These are phyloP conservation scores for Zygnema circumcarinatum DNA, from an alignment of 139 green algal genomes.

Conservation along the genomic window DNA sequence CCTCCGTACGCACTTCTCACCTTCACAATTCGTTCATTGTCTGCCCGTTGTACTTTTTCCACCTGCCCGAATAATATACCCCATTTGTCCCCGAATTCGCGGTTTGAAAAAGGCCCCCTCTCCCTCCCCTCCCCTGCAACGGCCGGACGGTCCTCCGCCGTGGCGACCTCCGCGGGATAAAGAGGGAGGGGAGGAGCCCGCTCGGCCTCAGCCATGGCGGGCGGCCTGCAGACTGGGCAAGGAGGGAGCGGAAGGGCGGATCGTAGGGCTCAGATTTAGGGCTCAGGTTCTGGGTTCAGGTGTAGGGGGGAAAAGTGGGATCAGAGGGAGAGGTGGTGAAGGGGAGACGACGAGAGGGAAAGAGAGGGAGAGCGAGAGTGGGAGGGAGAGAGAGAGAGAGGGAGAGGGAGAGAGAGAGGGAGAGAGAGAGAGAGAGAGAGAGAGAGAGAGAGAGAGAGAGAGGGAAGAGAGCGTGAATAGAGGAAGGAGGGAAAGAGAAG, in stretches of 20 bases:
- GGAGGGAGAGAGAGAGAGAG: too few species aligned
- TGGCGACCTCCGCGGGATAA: background rate
- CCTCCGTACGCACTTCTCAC: too few species aligned
- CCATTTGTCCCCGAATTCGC: too few species aligned
- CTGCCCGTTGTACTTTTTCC: too few species aligned
- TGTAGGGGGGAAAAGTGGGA: background rate
- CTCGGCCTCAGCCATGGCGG: background rate
- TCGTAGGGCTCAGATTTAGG: too few species aligned
- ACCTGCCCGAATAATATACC: too few species aligned
- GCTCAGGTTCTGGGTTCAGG: too few species aligned
- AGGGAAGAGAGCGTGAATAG: background rate
- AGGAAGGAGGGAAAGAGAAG: background rate
- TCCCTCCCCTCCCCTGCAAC: background rate
- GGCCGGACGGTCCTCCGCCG: background rate
- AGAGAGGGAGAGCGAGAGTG: background rate
- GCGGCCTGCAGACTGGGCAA: background rate
- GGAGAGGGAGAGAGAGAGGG: too few species aligned
- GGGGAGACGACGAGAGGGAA: background rate
- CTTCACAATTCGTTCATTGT: too few species aligned
- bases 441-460: background rate
- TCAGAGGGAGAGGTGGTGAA: background rate
- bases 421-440: background rate
- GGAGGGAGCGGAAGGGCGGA: background rate
- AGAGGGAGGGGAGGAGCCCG: too few species aligned
- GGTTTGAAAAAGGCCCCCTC: background rate